These are phyloP conservation scores for Lichtheimia corymbifera DNA, from an alignment of 371 early-diverging fungal genomes.

Conservation along the genomic window DNA sequence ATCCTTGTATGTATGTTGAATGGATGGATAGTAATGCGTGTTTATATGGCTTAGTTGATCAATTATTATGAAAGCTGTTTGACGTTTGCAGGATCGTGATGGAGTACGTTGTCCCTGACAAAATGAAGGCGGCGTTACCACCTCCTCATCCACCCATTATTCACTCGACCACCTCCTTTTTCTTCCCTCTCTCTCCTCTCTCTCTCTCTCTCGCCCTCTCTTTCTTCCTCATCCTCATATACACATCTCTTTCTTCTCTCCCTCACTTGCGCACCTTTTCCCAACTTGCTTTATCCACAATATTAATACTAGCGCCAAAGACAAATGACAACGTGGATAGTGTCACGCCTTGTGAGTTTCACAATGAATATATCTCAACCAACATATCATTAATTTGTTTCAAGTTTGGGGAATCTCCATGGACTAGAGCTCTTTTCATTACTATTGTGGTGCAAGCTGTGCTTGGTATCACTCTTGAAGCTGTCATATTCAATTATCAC, in stretches of 20 bases:
- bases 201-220: conserved; percentile 4
- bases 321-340: too few relatives aligned
- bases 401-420: conserved; percentile 53
- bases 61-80: neutral
- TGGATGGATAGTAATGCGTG: too few relatives aligned
- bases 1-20: too few relatives aligned
- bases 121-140: too few relatives aligned
- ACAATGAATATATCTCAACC: neutral
- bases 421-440: conserved; percentile 47
- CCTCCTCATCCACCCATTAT: neutral
- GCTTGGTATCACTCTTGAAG: conserved; percentile 44
- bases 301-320: too few relatives aligned
- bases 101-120: too few relatives aligned
- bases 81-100: neutral
- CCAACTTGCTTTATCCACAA: too few relatives aligned
- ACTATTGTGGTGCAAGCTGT: conserved; percentile 35
- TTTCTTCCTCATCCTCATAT: conserved; percentile 6
- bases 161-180: neutral
- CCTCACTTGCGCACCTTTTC: neutral
- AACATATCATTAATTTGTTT: neutral
- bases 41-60: neutral
- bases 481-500: conserved; percentile 39
- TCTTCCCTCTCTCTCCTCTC: conserved; percentile 6
- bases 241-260: neutral
- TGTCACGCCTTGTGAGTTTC: too few relatives aligned